phyloP scores from a whole-genome alignment of 1,284 basidiomycete genomes.

The Ustilago trichophora region DNA sequence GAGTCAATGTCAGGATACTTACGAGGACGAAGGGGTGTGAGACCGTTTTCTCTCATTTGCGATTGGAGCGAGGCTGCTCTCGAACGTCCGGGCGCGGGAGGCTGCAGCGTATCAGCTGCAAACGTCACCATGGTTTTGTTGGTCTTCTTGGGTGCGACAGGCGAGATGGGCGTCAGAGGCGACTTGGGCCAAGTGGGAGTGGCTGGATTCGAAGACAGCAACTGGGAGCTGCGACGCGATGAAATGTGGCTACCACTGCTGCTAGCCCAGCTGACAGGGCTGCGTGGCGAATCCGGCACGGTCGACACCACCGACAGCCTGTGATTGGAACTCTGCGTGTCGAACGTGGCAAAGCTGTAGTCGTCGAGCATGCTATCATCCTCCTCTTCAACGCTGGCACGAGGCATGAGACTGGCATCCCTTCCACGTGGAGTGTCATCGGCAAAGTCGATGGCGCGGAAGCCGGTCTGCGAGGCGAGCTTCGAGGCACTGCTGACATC shows the following conservation, averaged over 20 bases:
- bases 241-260: constrained; percentile 8
- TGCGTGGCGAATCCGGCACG: constrained; percentile 21
- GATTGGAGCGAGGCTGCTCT: constrained; percentile 18
- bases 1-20: constrained; percentile 12
- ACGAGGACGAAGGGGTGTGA: constrained; percentile 15
- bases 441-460: constrained; percentile 35
- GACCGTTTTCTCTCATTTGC: constrained; percentile 6
- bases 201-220: constrained; percentile 8
- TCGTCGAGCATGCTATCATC: constrained; percentile 36
- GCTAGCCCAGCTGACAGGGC: constrained; percentile 14
- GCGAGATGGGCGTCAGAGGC: constrained; percentile 29
- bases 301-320: constrained; percentile 11
- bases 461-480: constrained; percentile 7
- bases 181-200: constrained; percentile 40
- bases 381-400: constrained; percentile 15
- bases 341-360: constrained; percentile 28
- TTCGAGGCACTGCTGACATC: background rate
- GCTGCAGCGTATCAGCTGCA: constrained; percentile 13
- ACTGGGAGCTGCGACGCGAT: constrained; percentile 33
- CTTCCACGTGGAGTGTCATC: constrained; percentile 47
- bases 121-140: constrained; percentile 20
- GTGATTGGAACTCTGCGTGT: constrained; percentile 29
- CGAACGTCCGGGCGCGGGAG: constrained; percentile 6
- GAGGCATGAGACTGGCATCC: constrained; percentile 6
- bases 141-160: constrained; percentile 2